Base-by-base conservation (phyloP, 2,329 filamentous ascomycete genomes). In the Rutstroemia sp. region DNA sequence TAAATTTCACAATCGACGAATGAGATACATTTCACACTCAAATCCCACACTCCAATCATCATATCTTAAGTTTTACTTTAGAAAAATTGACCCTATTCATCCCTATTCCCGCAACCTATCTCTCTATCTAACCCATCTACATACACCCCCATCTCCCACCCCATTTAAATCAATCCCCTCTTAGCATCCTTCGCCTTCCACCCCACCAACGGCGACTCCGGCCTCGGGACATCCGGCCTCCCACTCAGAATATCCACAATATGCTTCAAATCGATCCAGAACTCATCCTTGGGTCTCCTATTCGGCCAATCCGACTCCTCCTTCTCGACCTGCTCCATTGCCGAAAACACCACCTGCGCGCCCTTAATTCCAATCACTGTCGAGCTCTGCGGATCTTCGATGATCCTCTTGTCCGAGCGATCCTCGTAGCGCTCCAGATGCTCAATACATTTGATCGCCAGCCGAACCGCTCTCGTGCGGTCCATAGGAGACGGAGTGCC, bases 401-500 rank as follows among this genome's bases (percentile, higher is more conserved):
- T 82, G 61, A 96, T 88, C 59, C 85, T 82, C 41, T 83, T 76
- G 59, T 81, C 79, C 38, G 79, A 77, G 65, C 83, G 82, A 51
- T 82, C 83, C 6, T 84, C 84, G 67, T 85, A 96, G 21, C 74
- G 72, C 74, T 99, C 94, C 4, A 99, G 77, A 69, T 96, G 91
- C 75, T 96, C 85, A 69, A 97, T 88, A 70, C 90, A 95, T 75
- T 92, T 92, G 73, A 97, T 94, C 9, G 92, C 90, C 67, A 99
- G 85, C 51, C 94, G 82, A 23, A 96, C 88, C 2, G 94, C 92
- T 48, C 94, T 85, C 66, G 92, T 92, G 55, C 94, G 87, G 73
- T 99, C 94, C 92, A 99, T 97, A 6, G 94, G 85, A 2, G 90
- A 95, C 0, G 94, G 94, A 45, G 89, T 90, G 57, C 90, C 91